Evolutionary conservation across 2,329 filamentous ascomycete genomes (phyloP), one percentile per base, ranked within the genome.

Genomic region (Pseudogymnoascus sp.): DNA sequence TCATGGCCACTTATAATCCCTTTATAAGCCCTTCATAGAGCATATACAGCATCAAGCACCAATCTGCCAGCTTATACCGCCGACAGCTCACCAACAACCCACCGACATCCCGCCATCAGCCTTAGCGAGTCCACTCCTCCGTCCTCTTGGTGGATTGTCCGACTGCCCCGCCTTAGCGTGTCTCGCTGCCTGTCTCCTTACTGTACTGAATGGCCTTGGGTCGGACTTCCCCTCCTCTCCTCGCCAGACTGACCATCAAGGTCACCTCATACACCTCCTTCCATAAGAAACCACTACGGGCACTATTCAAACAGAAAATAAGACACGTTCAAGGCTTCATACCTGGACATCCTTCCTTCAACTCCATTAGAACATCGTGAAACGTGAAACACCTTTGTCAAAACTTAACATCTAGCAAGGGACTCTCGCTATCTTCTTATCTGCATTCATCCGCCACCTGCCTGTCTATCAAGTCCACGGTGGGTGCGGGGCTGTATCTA

Each of bases 401-500:
- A 54, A 50, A 25, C 33, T 30, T 25, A 25, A 33, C 43, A 12
- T 16, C 28, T 12, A 54, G 4, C 22, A 47, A 22, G 20, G 20
- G 38, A 6, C 41, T 28, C 47, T 54, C 47, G 28, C 28, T 14
- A 33, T 54, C 47, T 54, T 33, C 47, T 54, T 54, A 54, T 35
- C 47, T 54, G 14, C 47, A 54, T 54, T 28, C 47, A 54, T 54
- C 47, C 47, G 47, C 30, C 28, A 35, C 47, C 47, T 54, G 47
- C 28, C 28, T 54, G 47, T 54, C 47, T 33, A 54, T 33, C 47
- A 54, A 54, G 47, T 54, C 28, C 25, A 33, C n/a, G 47, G 47
- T 16, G 28, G 47, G 47, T 54, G 47, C 47, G 47, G 47, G 47
- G 47, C 47, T 35, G 47, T 5, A 33, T 54, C 47, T 2, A 43